phyloP scores from a whole-genome alignment of 2,329 filamentous ascomycete genomes.

The Colletotrichum tanaceti region DNA sequence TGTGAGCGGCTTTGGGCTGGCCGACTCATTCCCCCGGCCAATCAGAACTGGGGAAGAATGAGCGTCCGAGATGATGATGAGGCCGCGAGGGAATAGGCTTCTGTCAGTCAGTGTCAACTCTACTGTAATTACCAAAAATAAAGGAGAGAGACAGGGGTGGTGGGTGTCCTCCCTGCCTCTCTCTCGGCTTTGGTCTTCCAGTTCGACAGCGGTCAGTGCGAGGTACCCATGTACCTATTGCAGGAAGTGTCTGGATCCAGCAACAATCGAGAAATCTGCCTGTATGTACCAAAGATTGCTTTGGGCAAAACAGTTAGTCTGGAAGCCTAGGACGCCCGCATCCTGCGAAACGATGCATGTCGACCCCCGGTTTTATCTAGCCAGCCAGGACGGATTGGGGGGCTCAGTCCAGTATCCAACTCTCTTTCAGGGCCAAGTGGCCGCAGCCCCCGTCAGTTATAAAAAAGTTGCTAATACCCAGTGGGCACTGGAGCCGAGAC shows the following conservation, averaged over 20 bases:
- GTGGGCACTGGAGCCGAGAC: constrained; percentile 5
- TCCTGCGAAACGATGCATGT: constrained; percentile 18
- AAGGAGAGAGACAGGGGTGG: not conserved
- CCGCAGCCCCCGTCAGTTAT: constrained; percentile 28
- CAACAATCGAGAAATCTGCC: not conserved
- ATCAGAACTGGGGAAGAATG: constrained; percentile 8
- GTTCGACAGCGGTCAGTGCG: not conserved
- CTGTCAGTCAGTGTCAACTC: not conserved
- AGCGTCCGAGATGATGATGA: constrained; percentile 12
- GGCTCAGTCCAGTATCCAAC: constrained; percentile 1
- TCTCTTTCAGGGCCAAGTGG: constrained; percentile 15
- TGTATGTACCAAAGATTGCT: not conserved
- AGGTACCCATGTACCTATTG: too few relatives aligned
- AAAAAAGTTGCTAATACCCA: constrained; percentile 20
- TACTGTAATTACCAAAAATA: not conserved
- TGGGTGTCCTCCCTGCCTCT: not conserved
- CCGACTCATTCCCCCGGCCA: constrained; percentile 5
- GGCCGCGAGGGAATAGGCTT: not conserved
- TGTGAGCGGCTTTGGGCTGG: constrained; percentile 2
- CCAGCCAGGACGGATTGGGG: not conserved
- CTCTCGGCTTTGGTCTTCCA: not conserved
- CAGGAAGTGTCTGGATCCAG: not conserved
- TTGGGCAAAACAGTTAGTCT: not conserved
- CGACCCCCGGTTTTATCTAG: constrained; percentile 6
- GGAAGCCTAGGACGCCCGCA: constrained; percentile 20